These are phyloP conservation scores for Ogataea angusta DNA, from an alignment of 805 yeast genomes.

Conservation along the genomic window DNA sequence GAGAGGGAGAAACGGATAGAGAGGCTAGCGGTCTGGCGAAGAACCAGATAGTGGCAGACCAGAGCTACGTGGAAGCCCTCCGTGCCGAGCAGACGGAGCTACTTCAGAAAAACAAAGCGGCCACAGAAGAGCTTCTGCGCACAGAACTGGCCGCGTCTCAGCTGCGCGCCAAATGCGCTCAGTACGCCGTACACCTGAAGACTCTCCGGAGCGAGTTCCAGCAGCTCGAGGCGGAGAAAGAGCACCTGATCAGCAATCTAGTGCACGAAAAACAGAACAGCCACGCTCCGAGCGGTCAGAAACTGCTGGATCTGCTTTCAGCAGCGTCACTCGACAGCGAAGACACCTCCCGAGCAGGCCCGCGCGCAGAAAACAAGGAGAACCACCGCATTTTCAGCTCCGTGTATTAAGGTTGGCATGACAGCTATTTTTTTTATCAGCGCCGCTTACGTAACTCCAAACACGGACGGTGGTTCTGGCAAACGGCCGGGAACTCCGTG, in stretches of 20 bases:
- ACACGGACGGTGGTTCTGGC: neutral
- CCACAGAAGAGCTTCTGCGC: constrained; percentile 1
- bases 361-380: constrained; percentile 7
- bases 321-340: neutral
- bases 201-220: constrained; percentile 7
- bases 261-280: neutral
- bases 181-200: constrained; percentile 6
- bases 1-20: too few species aligned
- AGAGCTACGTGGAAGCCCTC: neutral
- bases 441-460: neutral
- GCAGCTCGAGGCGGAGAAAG: constrained; percentile 9
- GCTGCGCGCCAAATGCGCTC: constrained; percentile 3
- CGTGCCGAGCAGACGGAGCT: neutral
- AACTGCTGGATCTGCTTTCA: constrained; percentile 7
- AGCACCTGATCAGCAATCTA: constrained; percentile 11
- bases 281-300: constrained; percentile 4
- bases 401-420: neutral
- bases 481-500: neutral
- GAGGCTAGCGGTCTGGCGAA: too few species aligned
- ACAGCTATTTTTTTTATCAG: neutral
- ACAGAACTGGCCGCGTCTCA: constrained; percentile 2
- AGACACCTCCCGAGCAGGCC: neutral
- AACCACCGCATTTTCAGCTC: constrained; percentile 9
- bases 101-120: constrained; percentile 3
- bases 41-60: too few species aligned